These are phyloP conservation scores for Auricularia sp. DNA, from an alignment of 768 basidiomycete genomes.

Conservation along the genomic window DNA sequence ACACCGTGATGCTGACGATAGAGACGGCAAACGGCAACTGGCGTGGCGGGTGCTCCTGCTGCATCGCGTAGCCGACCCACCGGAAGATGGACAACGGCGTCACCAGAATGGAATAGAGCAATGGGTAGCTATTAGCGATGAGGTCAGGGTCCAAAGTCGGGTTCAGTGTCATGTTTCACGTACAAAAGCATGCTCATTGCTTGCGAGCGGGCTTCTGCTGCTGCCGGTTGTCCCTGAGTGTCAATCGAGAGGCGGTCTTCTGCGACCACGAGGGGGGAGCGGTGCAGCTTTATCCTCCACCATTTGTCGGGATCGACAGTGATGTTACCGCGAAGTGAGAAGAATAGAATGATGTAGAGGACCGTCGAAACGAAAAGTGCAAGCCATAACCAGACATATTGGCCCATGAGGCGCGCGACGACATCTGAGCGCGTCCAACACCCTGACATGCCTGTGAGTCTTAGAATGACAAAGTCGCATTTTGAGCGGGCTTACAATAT, in stretches of 20 bases:
- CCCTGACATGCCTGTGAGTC: slow-evolving; percentile 16
- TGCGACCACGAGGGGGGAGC: not conserved
- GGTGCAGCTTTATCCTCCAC: slow-evolving; percentile 22
- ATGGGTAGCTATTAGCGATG: slow-evolving; percentile 24
- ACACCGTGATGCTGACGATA: slow-evolving; percentile 22
- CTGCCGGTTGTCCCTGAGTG: not conserved
- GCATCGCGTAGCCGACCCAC: slow-evolving; percentile 24
- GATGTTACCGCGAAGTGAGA: slow-evolving; percentile 28
- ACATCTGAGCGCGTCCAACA: slow-evolving; percentile 32
- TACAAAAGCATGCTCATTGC: slow-evolving; percentile 3
- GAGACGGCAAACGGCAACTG: slow-evolving; percentile 21
- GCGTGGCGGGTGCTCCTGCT: not conserved
- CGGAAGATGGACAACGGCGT: slow-evolving; percentile 31
- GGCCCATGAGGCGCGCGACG: slow-evolving; percentile 25
- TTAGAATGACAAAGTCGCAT: no score
- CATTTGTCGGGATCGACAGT: slow-evolving; percentile 20
- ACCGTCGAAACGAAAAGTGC: slow-evolving; percentile 26
- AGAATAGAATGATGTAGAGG: slow-evolving; percentile 27
- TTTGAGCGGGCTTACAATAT: no score
- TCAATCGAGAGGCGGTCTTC: slow-evolving; percentile 1
- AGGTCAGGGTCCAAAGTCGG: not conserved
- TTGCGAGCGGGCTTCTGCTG: not conserved
- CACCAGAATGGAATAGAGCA: slow-evolving; percentile 27
- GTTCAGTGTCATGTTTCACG: not conserved
- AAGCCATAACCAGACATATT: slow-evolving; percentile 40